Evolutionary conservation across 805 yeast genomes (phyloP).

Genomic region (Teunomyces pallodes): DNA sequence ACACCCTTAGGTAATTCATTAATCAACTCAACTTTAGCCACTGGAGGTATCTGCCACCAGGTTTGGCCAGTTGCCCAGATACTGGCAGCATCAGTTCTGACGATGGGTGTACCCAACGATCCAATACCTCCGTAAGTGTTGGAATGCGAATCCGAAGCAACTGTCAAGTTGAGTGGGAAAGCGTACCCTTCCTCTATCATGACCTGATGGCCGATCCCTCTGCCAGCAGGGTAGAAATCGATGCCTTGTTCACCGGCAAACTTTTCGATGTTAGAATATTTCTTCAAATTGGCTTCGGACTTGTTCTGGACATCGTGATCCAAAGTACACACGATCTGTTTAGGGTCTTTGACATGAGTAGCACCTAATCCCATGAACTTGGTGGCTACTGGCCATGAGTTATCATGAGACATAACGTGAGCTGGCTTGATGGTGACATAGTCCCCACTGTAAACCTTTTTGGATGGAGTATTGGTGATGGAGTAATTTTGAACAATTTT

Average conservation of each 20-base stretch:
- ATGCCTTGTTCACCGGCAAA: slow-evolving; percentile 90
- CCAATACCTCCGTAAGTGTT: slow-evolving; percentile 98
- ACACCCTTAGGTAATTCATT: slow-evolving; percentile 84
- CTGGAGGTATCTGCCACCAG: slow-evolving; percentile 99
- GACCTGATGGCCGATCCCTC: slow-evolving; percentile 98
- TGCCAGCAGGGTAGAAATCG: slow-evolving; percentile 97
- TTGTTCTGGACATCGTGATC: slow-evolving; percentile 98
- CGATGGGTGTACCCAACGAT: slow-evolving; percentile 93
- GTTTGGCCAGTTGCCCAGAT: slow-evolving; percentile 99
- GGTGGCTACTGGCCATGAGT: slow-evolving; percentile 98
- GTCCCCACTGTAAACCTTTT: slow-evolving; percentile 83
- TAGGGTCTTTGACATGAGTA: slow-evolving; percentile 70
- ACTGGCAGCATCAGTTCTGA: slow-evolving; percentile 97
- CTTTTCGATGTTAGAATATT: slow-evolving; percentile 82
- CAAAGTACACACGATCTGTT: slow-evolving; percentile 92
- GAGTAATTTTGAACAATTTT: slow-evolving; percentile 93
- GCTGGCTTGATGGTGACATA: slow-evolving; percentile 94
- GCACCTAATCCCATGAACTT: slow-evolving; percentile 97
- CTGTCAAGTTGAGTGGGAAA: slow-evolving; percentile 88
- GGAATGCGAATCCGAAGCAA: slow-evolving; percentile 97
- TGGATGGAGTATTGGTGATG: slow-evolving; percentile 75
- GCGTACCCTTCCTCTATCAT: slow-evolving; percentile 99
- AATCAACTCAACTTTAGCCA: slow-evolving; percentile 84
- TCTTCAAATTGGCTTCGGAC: slow-evolving; percentile 80
- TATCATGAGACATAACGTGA: slow-evolving; percentile 99